A percentile compares a stretch with the other conserved stretches of the same genome.
phyloP scores from a whole-genome alignment of 495 filamentous ascomycete species.

The Bacidia gigantensis region DNA sequence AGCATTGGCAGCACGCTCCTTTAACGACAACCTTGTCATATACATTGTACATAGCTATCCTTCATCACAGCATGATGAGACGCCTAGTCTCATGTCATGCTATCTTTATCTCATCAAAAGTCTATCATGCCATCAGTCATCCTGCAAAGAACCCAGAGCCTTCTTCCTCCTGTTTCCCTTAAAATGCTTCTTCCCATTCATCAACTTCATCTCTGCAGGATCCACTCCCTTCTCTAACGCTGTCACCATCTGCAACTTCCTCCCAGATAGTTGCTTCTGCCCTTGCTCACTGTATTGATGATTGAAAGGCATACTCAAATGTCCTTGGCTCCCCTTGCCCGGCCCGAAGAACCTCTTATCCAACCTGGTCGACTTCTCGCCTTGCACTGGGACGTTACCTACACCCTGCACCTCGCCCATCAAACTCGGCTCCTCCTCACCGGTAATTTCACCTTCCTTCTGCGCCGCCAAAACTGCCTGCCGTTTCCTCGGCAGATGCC shows the following conservation, averaged over 20 bases:
- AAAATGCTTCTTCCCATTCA: constrained; percentile 82
- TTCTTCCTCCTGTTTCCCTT: constrained; percentile 53
- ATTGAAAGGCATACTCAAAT: constrained; percentile 73
- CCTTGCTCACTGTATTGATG: constrained; percentile 78
- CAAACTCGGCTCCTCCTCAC: constrained; percentile 23
- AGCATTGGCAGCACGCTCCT: not conserved
- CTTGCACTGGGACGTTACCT: constrained; percentile 27
- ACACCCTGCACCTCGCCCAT: constrained; percentile 25
- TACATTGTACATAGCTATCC: not conserved
- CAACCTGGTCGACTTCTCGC: constrained; percentile 57
- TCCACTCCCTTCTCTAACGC: constrained; percentile 77
- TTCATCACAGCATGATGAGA: not conserved
- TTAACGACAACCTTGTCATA: not conserved
- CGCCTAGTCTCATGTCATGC: too few species aligned
- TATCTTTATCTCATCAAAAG: not conserved
- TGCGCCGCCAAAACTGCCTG: constrained; percentile 37
- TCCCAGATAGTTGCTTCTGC: constrained; percentile 59
- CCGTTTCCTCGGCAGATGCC: constrained; percentile 62
- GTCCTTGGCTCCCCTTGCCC: constrained; percentile 42
- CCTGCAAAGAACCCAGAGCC: constrained; percentile 3
- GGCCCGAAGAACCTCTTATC: constrained; percentile 80
- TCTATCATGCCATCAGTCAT: not conserved
- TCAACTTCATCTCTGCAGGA: constrained; percentile 58
- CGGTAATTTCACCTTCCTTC: constrained; percentile 17
- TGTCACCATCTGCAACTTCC: constrained; percentile 73